phyloP scores from a whole-genome alignment of 2,329 filamentous ascomycete species.

The Plectosphaerella plurivora region DNA sequence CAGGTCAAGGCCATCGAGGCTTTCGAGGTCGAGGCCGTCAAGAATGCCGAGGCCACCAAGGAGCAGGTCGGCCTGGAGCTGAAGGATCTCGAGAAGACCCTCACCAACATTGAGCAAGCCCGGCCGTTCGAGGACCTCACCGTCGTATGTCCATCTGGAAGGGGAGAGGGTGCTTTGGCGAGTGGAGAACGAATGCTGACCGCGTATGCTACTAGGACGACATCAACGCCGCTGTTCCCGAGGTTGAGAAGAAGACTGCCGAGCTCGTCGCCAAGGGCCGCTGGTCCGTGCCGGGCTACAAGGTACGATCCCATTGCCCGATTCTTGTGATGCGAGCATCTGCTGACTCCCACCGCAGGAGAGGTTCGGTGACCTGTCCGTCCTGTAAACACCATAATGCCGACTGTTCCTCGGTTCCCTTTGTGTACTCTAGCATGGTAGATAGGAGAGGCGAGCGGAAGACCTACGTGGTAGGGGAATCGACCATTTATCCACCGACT shows the following conservation, averaged over 20 bases:
- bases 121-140: constrained; percentile 96
- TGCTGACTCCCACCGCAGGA: constrained; percentile 64
- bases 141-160: constrained; percentile 65
- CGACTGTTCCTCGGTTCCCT: constrained; percentile 38
- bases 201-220: constrained; percentile 64
- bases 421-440: constrained; percentile 69
- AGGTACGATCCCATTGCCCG: constrained; percentile 57
- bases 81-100: constrained; percentile 86
- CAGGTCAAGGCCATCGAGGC: constrained; percentile 96
- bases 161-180: background rate
- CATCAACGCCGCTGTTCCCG: constrained; percentile 86
- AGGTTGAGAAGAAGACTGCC: constrained; percentile 94
- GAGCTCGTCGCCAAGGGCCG: constrained; percentile 95
- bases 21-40: constrained; percentile 93
- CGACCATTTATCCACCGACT: constrained; percentile 4
- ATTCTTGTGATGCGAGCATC: background rate
- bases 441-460: constrained; percentile 49
- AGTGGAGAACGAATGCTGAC: constrained; percentile 13
- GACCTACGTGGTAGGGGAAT: constrained; percentile 11
- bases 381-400: constrained; percentile 63
- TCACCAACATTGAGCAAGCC: constrained; percentile 95
- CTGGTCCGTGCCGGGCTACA: constrained; percentile 98
- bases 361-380: constrained; percentile 96
- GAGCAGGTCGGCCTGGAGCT: constrained; percentile 92
- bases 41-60: constrained; percentile 97